Conservation (phyloP, 1,139 yeast genomes). For the Blastobotrys aristatus region DNA sequence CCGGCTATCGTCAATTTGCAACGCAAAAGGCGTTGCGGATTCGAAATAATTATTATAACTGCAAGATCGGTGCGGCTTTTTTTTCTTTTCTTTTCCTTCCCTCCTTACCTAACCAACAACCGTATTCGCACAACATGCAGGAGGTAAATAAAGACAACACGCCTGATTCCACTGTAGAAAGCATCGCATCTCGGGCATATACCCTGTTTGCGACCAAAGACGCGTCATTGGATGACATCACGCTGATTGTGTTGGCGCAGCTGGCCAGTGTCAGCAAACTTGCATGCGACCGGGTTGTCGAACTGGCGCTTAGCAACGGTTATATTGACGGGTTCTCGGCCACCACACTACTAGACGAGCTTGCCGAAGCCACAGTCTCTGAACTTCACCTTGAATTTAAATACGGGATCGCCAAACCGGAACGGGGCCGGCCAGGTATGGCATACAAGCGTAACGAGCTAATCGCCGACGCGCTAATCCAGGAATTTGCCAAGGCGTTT, state of each 20-base stretch:
- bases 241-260: background rate
- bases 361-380: background rate
- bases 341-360: background rate
- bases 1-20: too few relatives aligned
- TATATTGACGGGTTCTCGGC: background rate
- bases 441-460: background rate
- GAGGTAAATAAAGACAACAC: too few relatives aligned
- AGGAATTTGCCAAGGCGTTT: background rate
- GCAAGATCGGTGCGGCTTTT: too few relatives aligned
- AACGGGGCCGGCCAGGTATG: background rate
- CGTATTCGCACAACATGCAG: too few relatives aligned
- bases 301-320: background rate
- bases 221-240: background rate
- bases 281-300: background rate
- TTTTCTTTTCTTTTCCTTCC: too few relatives aligned
- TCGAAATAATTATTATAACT: too few relatives aligned
- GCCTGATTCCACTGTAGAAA: background rate
- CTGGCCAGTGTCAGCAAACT: slow-evolving; percentile 1
- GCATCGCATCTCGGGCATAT: background rate
- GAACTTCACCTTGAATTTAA: background rate
- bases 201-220: background rate
- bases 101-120: too few relatives aligned
- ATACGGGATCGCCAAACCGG: background rate
- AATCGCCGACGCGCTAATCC: background rate
- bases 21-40: too few relatives aligned